A percentile compares a stretch with the other conserved stretches of the same genome.
phyloP scores from a whole-genome alignment of 176 grass and related monocot species.

The Bonia amplexicaulis region DNA sequence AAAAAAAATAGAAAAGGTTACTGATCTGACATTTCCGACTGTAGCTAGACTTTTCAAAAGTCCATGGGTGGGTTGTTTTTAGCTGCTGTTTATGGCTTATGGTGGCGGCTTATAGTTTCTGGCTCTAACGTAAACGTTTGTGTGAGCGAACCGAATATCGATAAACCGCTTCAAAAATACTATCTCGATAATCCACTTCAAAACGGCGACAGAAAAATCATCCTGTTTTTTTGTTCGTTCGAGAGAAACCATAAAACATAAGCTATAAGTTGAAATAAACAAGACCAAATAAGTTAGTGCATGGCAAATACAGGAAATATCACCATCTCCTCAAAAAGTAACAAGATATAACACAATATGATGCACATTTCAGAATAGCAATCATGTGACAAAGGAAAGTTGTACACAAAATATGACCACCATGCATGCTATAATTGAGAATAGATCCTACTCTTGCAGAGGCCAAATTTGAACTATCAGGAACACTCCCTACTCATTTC shows the following conservation, averaged over 20 bases:
- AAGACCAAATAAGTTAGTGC: not conserved
- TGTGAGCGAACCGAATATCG: too few relatives aligned
- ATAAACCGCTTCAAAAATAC: too few relatives aligned
- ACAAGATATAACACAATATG: constrained; percentile 8
- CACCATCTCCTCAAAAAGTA: constrained; percentile 10
- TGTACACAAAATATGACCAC: constrained; percentile 17
- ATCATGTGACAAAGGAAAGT: constrained; percentile 29
- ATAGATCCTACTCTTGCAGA: constrained; percentile 21
- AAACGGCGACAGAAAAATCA: too few relatives aligned
- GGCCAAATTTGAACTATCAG: constrained; percentile 9
- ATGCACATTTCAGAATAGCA: constrained; percentile 29
- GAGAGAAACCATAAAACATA: too few relatives aligned
- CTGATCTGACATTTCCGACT: not conserved
- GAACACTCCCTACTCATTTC: not conserved
- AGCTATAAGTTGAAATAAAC: too few relatives aligned
- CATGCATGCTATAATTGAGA: constrained; percentile 35
- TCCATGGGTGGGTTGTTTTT: not conserved
- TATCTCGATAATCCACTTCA: too few relatives aligned
- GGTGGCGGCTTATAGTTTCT: too few relatives aligned
- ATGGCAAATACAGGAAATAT: constrained; percentile 29
- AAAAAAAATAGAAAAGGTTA: not conserved
- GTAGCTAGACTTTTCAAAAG: constrained; percentile 23
- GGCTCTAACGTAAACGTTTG: too few relatives aligned
- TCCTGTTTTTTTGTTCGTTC: too few relatives aligned
- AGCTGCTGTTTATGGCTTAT: too few relatives aligned